Evolutionary conservation across 2,329 filamentous ascomycete genomes (phyloP).

Genomic region (Scedosporium aurantiacum): DNA sequence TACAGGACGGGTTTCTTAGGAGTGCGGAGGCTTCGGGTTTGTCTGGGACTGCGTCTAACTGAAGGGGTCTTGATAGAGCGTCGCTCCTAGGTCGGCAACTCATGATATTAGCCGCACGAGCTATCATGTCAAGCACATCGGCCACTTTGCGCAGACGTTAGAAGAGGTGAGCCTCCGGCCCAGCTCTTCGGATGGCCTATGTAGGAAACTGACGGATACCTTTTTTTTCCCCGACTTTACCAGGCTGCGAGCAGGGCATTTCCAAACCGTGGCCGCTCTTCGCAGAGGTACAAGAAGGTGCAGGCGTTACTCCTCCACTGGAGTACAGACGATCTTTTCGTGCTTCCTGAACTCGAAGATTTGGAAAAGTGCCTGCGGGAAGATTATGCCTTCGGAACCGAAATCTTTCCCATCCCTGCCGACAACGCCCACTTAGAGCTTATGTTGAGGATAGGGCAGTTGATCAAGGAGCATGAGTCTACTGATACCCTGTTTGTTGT

Average conservation of each 20-base stretch:
- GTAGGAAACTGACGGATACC: background rate
- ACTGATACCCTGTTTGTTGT: constrained; percentile 45
- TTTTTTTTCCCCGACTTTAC: background rate
- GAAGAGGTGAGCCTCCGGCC: constrained; percentile 34
- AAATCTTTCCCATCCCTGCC: constrained; percentile 46
- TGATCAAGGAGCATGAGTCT: constrained; percentile 46
- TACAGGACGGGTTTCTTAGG: background rate
- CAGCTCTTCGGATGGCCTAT: background rate
- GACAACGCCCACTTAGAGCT: constrained; percentile 47
- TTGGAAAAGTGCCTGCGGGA: constrained; percentile 42
- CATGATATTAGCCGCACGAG: constrained; percentile 47
- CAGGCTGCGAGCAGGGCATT: constrained; percentile 45
- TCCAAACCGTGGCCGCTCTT: constrained; percentile 40
- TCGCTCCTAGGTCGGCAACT: constrained; percentile 29
- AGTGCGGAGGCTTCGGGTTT: background rate
- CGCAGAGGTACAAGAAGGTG: constrained; percentile 45
- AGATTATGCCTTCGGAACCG: constrained; percentile 45
- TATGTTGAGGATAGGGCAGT: constrained; percentile 43
- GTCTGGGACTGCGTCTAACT: background rate
- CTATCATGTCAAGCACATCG: constrained; percentile 46
- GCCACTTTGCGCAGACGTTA: constrained; percentile 41
- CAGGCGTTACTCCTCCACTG: constrained; percentile 45
- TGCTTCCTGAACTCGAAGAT: constrained; percentile 46
- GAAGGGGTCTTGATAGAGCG: constrained; percentile 2
- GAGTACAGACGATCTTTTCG: constrained; percentile 47